Evolutionary conservation across 306 rosid species (phyloP).

Genomic region (Medicago ruthenica): DNA sequence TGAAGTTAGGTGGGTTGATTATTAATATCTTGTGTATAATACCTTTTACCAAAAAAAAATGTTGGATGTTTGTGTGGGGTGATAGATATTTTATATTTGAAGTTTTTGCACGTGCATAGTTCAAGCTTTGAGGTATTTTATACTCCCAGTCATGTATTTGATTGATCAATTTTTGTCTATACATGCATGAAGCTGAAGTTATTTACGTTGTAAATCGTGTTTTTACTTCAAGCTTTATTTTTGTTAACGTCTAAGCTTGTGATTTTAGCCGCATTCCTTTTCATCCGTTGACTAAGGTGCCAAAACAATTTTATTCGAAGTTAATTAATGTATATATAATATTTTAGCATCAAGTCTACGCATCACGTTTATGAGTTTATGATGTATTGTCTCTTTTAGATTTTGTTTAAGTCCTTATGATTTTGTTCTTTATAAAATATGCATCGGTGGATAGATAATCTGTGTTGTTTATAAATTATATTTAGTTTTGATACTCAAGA

Average conservation of each 20-base stretch:
- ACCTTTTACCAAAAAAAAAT: no score
- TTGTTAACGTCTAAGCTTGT: not conserved
- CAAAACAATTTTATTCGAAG: not conserved
- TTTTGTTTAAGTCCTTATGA: no score
- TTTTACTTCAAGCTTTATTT: not conserved
- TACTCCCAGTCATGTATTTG: not conserved
- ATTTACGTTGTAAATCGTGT: not conserved
- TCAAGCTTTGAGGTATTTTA: not conserved
- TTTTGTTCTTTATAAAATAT: no score
- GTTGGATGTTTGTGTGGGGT: not conserved
- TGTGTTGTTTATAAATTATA: no score
- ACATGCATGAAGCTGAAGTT: not conserved
- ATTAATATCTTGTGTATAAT: not conserved
- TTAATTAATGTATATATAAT: not conserved
- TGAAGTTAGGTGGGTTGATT: not conserved
- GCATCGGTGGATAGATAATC: no score
- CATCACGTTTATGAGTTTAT: no score
- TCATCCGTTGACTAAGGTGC: not conserved
- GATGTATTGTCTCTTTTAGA: no score
- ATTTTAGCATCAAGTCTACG: no score
- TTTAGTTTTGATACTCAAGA: no score
- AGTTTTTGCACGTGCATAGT: not conserved
- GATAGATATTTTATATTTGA: not conserved
- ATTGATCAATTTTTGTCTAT: not conserved
- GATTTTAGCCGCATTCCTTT: not conserved